A percentile compares a stretch with the other conserved stretches of the same genome.
Conservation (phyloP, 306 rosid species). For the Medicago arabica region DNA sequence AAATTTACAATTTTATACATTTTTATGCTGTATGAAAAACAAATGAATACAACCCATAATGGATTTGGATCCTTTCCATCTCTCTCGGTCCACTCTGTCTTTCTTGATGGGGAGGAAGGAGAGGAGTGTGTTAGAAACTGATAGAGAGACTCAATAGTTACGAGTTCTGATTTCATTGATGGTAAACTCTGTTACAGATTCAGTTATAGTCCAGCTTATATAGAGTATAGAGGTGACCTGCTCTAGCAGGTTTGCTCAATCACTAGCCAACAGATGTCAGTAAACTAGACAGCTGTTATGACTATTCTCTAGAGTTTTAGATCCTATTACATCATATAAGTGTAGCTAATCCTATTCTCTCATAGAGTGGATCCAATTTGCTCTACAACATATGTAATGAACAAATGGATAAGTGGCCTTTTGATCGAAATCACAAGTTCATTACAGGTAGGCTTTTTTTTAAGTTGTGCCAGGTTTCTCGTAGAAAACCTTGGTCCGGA, state of each 20-base stretch:
- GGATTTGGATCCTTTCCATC: not conserved
- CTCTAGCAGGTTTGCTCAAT: no score
- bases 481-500: not conserved
- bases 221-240: no score
- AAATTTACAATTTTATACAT: not conserved
- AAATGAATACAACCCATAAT: not conserved
- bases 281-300: no score
- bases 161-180: no score
- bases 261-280: no score
- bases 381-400: not conserved
- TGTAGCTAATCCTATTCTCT: no score
- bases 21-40: conserved; percentile 8
- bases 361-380: not conserved
- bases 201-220: no score
- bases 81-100: not conserved
- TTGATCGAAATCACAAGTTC: not conserved
- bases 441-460: not conserved
- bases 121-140: not conserved
- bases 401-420: not conserved
- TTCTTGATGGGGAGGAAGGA: not conserved
- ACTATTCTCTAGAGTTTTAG: no score
- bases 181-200: no score
- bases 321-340: no score
- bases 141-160: no score
- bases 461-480: not conserved